Evolutionary conservation across 2,329 filamentous ascomycete genomes (phyloP).

Genomic region (Biscogniauxia mediterranea): DNA sequence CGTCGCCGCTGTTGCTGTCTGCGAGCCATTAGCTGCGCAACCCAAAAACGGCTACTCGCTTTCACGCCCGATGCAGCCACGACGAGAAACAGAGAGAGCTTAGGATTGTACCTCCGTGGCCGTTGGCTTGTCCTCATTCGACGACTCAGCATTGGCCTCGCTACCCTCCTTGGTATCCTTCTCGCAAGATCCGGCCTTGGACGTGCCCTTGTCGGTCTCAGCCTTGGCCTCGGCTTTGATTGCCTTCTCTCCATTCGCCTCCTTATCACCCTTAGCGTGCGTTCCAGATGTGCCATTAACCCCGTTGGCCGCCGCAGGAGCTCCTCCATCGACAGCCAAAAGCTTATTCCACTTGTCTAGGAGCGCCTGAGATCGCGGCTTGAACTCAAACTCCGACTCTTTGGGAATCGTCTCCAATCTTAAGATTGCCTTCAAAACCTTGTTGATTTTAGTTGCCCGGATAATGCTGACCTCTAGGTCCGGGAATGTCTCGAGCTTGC

Average conservation of each 20-base stretch:
- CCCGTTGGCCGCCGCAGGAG: constrained; percentile 43
- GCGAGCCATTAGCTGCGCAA: constrained; percentile 8
- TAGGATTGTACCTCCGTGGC: constrained; percentile 33
- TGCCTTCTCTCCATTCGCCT: constrained; percentile 20
- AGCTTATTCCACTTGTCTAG: constrained; percentile 88
- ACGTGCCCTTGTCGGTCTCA: constrained; percentile 32
- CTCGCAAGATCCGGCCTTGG: constrained; percentile 29
- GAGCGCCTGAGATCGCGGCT: constrained; percentile 73
- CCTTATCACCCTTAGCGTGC: constrained; percentile 30
- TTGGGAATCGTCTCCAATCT: constrained; percentile 83
- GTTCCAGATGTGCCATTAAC: constrained; percentile 45
- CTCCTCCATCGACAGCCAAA: constrained; percentile 58
- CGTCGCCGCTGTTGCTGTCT: constrained; percentile 15
- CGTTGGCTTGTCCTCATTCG: constrained; percentile 20
- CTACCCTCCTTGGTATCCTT: constrained; percentile 41
- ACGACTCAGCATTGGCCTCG: constrained; percentile 32
- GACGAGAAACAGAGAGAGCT: background rate
- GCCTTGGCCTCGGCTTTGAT: constrained; percentile 21
- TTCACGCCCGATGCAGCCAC: background rate
- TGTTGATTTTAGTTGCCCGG: constrained; percentile 93
- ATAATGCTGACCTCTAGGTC: constrained; percentile 90
- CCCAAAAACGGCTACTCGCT: background rate
- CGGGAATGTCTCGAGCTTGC: constrained; percentile 73
- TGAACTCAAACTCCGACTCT: constrained; percentile 88
- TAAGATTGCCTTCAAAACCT: constrained; percentile 91